Percentiles rank a stretch among this genome's conserved stretches.
phyloP scores from a whole-genome alignment of 2,329 filamentous ascomycete genomes.

The Cytospora mali region DNA sequence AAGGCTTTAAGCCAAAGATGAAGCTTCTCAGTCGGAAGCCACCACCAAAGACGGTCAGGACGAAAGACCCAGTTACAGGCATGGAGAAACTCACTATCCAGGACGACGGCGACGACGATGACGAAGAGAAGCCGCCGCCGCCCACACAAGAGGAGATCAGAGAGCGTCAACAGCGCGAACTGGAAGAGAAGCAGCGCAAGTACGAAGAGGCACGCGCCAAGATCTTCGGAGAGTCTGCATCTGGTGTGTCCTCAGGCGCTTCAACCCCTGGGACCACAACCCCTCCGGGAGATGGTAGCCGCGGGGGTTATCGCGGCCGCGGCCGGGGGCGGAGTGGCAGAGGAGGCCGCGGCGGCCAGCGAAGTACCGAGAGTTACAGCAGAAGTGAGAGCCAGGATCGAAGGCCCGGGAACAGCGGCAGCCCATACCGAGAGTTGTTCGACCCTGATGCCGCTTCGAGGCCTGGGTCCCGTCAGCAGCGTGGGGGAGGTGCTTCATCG shows the following conservation, averaged over 20 bases:
- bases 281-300: constrained; percentile 55
- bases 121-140: constrained; percentile 54
- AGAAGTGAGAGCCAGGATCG: constrained; percentile 30
- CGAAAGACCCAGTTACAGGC: constrained; percentile 56
- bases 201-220: constrained; percentile 89
- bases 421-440: constrained; percentile 65
- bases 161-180: constrained; percentile 74
- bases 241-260: constrained; percentile 48
- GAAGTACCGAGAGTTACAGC: constrained; percentile 39
- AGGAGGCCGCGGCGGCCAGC: constrained; percentile 43
- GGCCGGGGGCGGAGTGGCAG: constrained; percentile 50
- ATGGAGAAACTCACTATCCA: constrained; percentile 49
- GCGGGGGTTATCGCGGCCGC: constrained; percentile 47
- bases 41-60: constrained; percentile 58
- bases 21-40: constrained; percentile 86
- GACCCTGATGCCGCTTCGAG: constrained; percentile 74
- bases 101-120: constrained; percentile 65
- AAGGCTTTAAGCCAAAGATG: constrained; percentile 78
- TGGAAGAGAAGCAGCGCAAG: constrained; percentile 85
- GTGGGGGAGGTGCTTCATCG: constrained; percentile 43
- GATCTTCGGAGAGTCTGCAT: constrained; percentile 69
- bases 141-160: constrained; percentile 76
- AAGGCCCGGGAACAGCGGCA: constrained; percentile 36
- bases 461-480: constrained; percentile 55
- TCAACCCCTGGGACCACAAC: constrained; percentile 66